Base-by-base conservation (phyloP, 1,284 basidiomycete genomes). In the Sporisorium iseilematis-ciliati region DNA sequence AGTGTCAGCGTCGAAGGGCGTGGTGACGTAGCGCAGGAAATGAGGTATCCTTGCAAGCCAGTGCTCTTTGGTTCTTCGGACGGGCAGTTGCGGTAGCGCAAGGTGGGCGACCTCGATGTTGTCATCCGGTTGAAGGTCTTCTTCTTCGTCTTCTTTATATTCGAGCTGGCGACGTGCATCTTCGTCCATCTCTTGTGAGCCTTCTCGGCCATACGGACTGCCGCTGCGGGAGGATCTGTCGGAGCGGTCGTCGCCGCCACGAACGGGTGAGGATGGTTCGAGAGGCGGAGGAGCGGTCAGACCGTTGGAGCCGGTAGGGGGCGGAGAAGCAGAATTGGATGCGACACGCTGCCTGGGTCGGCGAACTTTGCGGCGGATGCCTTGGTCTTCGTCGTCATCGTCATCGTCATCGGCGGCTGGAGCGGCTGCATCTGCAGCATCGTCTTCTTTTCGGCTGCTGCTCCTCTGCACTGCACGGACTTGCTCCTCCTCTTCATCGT, bases 41-140 rank as follows among this genome's bases (percentile, higher is more conserved):
- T 84, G 80, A 2, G 83, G 83, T 65, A 84, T 77, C 35, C 81
- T 73, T 7, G 82, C 82, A 7, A 84, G 56, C 66, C 76, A 74
- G 51, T 82, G 81, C 45, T 77, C 72, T 46, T 82, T 82, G n/a
- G 79, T 81, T n/a, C 76, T 66, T 7, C 82, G 75, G 26, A 83
- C 68, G 4, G 82, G 79, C 31, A 78, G 49, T 40, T 82, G 77
- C 3, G 82, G 77, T 14, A 83, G 58, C 18, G 69, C 51, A 41
- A 83, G 49, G 45, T 77, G 74, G 14, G 82, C 82, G 0, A 78
- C 84, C 89, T 90, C 85, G 91, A 91, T 75, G 90, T 90, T 52
- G 90, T 90, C 40, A 86, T 88, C 68, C 57, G 89, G 87, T 10
- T 87, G 85, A 42, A 90, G 89, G 20, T 71, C 67, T 5, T 75